A percentile compares a stretch with the other conserved stretches of the same genome.
phyloP scores from a whole-genome alignment of 257 asterid species.

The Petunia axillaris region DNA sequence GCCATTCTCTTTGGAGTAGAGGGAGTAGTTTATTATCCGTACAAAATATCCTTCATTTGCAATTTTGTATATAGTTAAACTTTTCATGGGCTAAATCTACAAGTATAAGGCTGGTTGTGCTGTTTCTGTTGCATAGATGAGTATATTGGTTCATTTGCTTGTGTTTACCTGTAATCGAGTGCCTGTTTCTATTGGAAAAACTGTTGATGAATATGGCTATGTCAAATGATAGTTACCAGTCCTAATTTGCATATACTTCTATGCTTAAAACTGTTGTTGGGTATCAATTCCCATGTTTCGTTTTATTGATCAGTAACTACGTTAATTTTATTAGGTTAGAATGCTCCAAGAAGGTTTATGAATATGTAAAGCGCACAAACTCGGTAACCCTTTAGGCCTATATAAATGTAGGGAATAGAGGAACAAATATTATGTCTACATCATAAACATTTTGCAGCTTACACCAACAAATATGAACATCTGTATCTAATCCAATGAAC shows the following conservation, averaged over 20 bases:
- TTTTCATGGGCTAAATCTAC: neutral
- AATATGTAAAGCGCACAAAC: too few species aligned
- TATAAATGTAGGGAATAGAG: too few species aligned
- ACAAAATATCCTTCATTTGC: neutral
- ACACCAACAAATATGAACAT: too few species aligned
- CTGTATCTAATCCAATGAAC: too few species aligned
- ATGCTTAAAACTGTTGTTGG: neutral
- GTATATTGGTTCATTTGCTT: neutral
- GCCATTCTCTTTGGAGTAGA: too few species aligned
- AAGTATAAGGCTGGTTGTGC: neutral
- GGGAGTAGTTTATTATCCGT: neutral
- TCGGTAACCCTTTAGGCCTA: too few species aligned
- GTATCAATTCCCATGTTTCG: too few species aligned
- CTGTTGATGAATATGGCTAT: neutral
- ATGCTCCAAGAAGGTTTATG: too few species aligned
- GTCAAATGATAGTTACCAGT: neutral
- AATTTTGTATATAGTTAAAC: neutral
- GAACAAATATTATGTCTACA: too few species aligned
- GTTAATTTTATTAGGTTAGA: too few species aligned
- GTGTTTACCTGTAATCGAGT: neutral
- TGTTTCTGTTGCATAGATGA: neutral
- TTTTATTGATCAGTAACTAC: too few species aligned
- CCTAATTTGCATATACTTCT: neutral
- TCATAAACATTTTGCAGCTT: too few species aligned
- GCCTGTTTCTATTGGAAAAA: neutral